A percentile compares a stretch with the other conserved stretches of the same genome.
These are phyloP conservation scores for Fusarium sp. DNA, from an alignment of 2,329 filamentous ascomycete species.

Conservation along the genomic window DNA sequence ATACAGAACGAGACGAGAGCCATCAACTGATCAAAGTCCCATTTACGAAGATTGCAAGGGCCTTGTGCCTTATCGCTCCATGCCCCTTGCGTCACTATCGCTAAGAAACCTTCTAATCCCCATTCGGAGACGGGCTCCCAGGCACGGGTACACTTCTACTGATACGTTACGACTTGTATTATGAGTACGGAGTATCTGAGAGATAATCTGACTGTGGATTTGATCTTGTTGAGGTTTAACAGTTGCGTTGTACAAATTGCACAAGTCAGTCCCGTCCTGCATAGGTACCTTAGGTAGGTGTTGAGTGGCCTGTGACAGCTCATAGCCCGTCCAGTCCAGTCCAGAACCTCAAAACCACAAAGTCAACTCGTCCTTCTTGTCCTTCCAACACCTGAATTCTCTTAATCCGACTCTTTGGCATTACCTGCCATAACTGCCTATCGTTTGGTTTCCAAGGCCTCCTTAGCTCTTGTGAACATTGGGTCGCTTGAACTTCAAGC, in stretches of 20 bases:
- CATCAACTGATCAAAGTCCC: conserved; percentile 35
- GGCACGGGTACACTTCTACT: conserved; percentile 26
- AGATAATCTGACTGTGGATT: conserved; percentile 11
- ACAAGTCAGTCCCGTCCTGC: conserved; percentile 1
- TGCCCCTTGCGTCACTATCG: conserved; percentile 35
- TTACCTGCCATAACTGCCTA: background rate
- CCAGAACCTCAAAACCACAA: conserved; percentile 19
- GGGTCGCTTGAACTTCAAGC: background rate
- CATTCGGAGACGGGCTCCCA: conserved; percentile 27
- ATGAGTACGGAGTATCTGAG: background rate
- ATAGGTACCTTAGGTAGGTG: background rate
- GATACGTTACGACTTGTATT: conserved; percentile 15
- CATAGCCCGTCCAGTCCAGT: conserved; percentile 5
- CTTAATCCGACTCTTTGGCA: background rate
- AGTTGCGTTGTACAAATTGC: conserved; percentile 12
- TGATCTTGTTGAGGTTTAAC: conserved; percentile 21
- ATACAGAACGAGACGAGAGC: background rate
- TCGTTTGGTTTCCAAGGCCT: background rate
- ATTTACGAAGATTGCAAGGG: background rate
- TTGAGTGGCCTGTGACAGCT: conserved; percentile 34
- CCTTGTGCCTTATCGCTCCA: conserved; percentile 13
- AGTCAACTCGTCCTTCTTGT: conserved; percentile 7
- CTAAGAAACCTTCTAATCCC: conserved; percentile 27
- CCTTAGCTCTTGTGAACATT: background rate
- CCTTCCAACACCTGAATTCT: conserved; percentile 24